Evolutionary conservation across 1,139 yeast species (phyloP).

Genomic region (Candida tropicalis): DNA sequence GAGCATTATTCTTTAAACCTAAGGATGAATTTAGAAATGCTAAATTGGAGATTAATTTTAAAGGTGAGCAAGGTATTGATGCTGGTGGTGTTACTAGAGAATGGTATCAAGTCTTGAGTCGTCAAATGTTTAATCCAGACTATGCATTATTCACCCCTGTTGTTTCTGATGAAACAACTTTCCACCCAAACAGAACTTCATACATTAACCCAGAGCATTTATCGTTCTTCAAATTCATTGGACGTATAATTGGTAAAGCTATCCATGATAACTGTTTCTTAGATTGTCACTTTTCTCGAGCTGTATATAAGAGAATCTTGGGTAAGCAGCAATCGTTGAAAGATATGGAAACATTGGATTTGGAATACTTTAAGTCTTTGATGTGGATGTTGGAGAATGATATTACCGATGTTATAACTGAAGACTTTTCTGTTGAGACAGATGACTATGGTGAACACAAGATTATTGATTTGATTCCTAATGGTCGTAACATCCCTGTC

Average conservation of each 20-base stretch:
- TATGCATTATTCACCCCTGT: constrained; percentile 93
- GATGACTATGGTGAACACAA: constrained; percentile 94
- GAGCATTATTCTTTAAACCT: constrained; percentile 79
- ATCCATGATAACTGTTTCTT: constrained; percentile 83
- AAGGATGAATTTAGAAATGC: constrained; percentile 75
- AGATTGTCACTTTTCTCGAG: constrained; percentile 95
- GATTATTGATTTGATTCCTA: constrained; percentile 73
- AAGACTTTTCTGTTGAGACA: constrained; percentile 89
- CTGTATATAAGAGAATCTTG: constrained; percentile 86
- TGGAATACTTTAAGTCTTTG: constrained; percentile 88
- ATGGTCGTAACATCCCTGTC: constrained; percentile 83
- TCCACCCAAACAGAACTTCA: constrained; percentile 93
- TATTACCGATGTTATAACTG: constrained; percentile 95
- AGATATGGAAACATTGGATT: constrained; percentile 93
- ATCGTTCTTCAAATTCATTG: constrained; percentile 91
- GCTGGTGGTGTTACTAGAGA: constrained; percentile 98
- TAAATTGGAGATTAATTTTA: constrained; percentile 77
- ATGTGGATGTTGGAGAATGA: constrained; percentile 97
- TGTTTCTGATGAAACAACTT: constrained; percentile 89
- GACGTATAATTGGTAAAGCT: constrained; percentile 93
- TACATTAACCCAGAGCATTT: constrained; percentile 92
- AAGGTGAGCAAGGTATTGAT: constrained; percentile 95
- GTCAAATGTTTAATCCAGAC: constrained; percentile 97
- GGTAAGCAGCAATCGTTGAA: constrained; percentile 82
- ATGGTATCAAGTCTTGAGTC: constrained; percentile 92